phyloP scores from a whole-genome alignment of 495 filamentous ascomycete genomes.

The Penicillium arizonense region DNA sequence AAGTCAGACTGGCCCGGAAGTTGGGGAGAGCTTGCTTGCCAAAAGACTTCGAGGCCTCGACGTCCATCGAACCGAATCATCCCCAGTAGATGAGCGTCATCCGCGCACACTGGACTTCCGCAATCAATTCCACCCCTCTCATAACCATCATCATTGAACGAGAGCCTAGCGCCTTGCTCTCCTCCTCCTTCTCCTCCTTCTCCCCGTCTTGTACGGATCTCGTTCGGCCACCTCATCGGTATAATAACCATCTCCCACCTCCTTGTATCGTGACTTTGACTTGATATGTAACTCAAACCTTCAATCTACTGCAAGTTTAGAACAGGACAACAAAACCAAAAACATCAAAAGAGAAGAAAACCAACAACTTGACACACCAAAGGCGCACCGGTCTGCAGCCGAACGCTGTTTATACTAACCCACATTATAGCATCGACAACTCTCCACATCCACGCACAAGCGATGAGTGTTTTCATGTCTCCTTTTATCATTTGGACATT shows the following conservation, averaged over 20 bases:
- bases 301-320: background rate
- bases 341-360: background rate
- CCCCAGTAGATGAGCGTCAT: conserved; percentile 13
- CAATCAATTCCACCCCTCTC: background rate
- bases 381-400: conserved; percentile 6
- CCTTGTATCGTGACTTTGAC: conserved; percentile 1
- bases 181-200: no score
- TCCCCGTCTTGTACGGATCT: no score
- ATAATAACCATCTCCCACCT: background rate
- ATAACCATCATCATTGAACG: background rate
- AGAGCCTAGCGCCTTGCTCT: no score
- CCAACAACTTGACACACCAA: background rate
- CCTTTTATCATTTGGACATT: background rate
- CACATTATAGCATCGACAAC: background rate
- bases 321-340: background rate
- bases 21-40: conserved; percentile 54
- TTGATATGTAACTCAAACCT: background rate
- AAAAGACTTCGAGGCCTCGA: conserved; percentile 52
- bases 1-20: conserved; percentile 34
- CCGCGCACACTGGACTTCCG: background rate
- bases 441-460: background rate
- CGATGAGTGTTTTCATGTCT: background rate
- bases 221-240: background rate
- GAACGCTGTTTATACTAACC: conserved; percentile 7
- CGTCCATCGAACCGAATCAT: conserved; percentile 32